Percentiles rank a stretch among this genome's conserved stretches.
Evolutionary conservation across 139 green algal species (phyloP).

Genomic region (Ettlia oleoabundans): DNA sequence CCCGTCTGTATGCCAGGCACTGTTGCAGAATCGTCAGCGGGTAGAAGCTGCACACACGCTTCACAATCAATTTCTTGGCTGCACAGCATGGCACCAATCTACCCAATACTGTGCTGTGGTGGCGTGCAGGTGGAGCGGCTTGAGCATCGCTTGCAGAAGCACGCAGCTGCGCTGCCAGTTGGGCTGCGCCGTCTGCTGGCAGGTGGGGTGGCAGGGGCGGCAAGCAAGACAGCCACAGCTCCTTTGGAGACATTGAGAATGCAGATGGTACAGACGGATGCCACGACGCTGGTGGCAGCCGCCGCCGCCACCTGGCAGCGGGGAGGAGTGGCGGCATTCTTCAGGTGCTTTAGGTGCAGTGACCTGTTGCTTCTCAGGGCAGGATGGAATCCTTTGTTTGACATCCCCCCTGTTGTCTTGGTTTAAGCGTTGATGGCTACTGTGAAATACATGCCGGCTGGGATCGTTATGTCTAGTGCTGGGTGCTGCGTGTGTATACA

Average conservation of each 20-base stretch:
- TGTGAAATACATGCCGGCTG: too few relatives aligned
- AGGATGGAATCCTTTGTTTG: background rate
- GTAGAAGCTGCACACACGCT: too few relatives aligned
- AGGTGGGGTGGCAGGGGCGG: constrained; percentile 38
- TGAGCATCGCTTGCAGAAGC: constrained; percentile 5
- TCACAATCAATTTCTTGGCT: too few relatives aligned
- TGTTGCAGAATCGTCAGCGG: too few relatives aligned
- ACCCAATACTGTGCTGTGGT: too few relatives aligned
- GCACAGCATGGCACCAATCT: too few relatives aligned
- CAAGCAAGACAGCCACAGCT: constrained; percentile 51
- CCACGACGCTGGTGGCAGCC: background rate
- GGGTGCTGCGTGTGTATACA: too few relatives aligned
- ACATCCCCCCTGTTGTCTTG: background rate
- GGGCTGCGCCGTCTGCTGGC: constrained; percentile 28
- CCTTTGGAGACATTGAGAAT: constrained; percentile 51
- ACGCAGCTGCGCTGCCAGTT: constrained; percentile 5
- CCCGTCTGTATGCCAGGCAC: too few relatives aligned
- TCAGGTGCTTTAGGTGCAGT: background rate
- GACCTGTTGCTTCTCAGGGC: too few relatives aligned
- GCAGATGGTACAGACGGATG: constrained; percentile 37
- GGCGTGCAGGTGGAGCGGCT: constrained; percentile 22
- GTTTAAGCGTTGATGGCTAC: too few relatives aligned
- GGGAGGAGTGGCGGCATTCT: background rate
- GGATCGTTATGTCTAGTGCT: too few relatives aligned
- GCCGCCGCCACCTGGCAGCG: background rate